Base-by-base conservation (phyloP, 768 basidiomycete genomes). In the Suillus plorans region DNA sequence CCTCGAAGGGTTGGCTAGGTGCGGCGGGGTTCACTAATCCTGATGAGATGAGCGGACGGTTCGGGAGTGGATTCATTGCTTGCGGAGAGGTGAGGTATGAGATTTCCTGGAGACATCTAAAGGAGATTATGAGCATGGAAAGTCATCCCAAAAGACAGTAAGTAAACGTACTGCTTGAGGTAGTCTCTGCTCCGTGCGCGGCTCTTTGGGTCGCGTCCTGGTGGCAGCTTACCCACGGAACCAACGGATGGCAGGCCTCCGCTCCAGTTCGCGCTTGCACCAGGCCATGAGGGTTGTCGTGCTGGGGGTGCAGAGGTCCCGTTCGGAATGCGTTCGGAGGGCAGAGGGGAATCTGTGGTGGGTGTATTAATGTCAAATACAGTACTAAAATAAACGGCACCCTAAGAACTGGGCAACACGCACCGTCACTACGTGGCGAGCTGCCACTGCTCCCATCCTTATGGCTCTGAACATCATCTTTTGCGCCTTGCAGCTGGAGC, bases 71-170 rank as follows among this genome's bases (percentile, higher is more conserved):
- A 75, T 99, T 99, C 85, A 99, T 90, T 7, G 97, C 96, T 76
- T 97, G 93, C 1, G 95, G 90, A 0, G 97, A 98, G 1, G 97
- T 99, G 62, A 99, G 82, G 78, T 99, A 99, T 14, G 94, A 93
- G 69, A 99, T 92, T 82, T 99, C 97, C 80, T 99, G 97, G 31
- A 99, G 82, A 78, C 97, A 98, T 78, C 93, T 95, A 67, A 7
- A 63, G 44, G 39, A 59, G n/a, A 37, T 42, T 13, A 31, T 64
- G 61, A 34, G 42, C 18, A 20, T 42, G 9, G n/a, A 42, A 44
- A 47, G 64, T 67, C 50, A 50, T 55, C 66, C 12, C 76, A 60
- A 53, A 64, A 25, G 16, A 59, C 25, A 49, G 34, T 1, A 61
- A 67, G 47, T 37, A 37, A 28, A 83, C 90, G 72, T 71, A 95